Base-by-base conservation (phyloP, 2,329 filamentous ascomycete genomes). In the Xylariaceae sp. region DNA sequence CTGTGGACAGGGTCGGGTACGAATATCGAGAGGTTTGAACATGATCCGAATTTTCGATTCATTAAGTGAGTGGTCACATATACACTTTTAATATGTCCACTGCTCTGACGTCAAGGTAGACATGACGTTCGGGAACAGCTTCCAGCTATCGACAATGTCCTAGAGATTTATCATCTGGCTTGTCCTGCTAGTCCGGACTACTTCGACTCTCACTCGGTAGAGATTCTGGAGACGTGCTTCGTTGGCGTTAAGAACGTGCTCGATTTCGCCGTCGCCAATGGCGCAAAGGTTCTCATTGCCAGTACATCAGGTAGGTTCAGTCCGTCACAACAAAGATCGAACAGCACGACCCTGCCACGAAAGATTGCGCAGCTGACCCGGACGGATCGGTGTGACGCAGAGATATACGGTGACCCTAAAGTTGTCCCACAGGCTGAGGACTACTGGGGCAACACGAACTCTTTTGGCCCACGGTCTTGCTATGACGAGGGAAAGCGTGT, bases 401-500 rank as follows among this genome's bases (percentile, higher is more conserved):
- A 50, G 33, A 46, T 50, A 11, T 50, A 50, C 27, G 48, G 48
- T 5, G 48, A 50, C 18, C 48, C 48, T 11, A 7, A 19, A 11
- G 43, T 50, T 18, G 40, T 15, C 15, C 48, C 48, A 3, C 48
- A 50, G 44, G 32, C 42, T 30, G 48, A 70, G 54, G 57, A 51
- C 0, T 72, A 72, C 45, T 64, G 67, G 55, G 70, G 70, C 6
- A 68, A 72, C 36, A 69, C 72, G 15, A 72, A 72, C 45, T 66
- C 67, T 38, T 68, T 71, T 49, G 70, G 70, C 1, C 66, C 68
- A 0, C 63, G 70, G 1, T 62, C 70, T 1, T 72, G 70, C 53
- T 73, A 72, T 36, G 70, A 73, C 42, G 70, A 73, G 54, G 70
- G 70, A 2, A 72, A 73, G 47, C 59, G 70, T 14, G 66, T 66